Conservation (phyloP, 2,329 filamentous ascomycete genomes). For the Gaeumannomyces sp. region DNA sequence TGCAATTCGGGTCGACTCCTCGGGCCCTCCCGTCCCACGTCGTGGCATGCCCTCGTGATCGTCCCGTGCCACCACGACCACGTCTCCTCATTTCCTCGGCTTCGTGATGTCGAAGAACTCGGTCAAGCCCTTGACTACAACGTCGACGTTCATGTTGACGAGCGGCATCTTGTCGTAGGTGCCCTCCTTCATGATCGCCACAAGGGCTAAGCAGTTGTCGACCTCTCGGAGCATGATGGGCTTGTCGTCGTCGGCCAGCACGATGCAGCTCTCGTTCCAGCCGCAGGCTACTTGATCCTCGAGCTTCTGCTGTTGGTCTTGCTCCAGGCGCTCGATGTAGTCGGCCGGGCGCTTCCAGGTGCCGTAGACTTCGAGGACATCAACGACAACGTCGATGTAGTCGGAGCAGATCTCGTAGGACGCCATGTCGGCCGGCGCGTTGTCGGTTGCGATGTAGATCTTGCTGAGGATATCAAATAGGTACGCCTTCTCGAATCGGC, state of each 20-base stretch:
- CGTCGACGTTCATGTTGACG: constrained; percentile 82
- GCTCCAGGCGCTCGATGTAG: constrained; percentile 51
- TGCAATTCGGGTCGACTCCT: not conserved
- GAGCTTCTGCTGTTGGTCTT: constrained; percentile 53
- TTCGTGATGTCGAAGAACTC: constrained; percentile 74
- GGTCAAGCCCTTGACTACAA: constrained; percentile 70
- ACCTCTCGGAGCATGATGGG: constrained; percentile 65
- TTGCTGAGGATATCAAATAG: constrained; percentile 97
- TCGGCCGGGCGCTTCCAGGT: constrained; percentile 56
- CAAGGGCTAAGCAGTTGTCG: constrained; percentile 69
- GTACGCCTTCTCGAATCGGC: constrained; percentile 95
- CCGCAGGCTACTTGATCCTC: constrained; percentile 61
- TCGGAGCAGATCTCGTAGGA: constrained; percentile 98
- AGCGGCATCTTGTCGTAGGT: constrained; percentile 77
- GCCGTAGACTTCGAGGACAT: constrained; percentile 92
- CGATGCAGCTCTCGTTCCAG: constrained; percentile 62
- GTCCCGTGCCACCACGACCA: not conserved
- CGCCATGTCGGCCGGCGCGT: constrained; percentile 84
- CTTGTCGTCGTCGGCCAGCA: constrained; percentile 56
- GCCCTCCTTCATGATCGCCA: constrained; percentile 82
- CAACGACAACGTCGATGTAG: constrained; percentile 97
- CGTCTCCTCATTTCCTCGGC: constrained; percentile 30
- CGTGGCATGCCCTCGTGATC: not conserved
- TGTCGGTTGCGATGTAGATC: constrained; percentile 97
- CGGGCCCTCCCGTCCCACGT: not conserved